phyloP scores from a whole-genome alignment of 208 protist species.

The Phytomonas francai region DNA sequence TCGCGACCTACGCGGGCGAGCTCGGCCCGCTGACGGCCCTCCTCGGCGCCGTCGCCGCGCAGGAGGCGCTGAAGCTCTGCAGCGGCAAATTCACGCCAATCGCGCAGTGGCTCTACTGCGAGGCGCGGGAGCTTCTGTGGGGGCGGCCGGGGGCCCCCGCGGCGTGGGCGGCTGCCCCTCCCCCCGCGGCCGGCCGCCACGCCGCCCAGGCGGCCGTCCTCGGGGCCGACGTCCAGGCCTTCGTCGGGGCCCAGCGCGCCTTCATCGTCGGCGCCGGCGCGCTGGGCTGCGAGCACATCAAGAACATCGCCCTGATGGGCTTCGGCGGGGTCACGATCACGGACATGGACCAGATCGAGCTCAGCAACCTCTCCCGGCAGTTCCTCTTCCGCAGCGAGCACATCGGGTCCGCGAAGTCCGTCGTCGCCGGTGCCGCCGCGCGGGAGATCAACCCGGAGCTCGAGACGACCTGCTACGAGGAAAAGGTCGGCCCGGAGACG shows the following conservation, averaged over 20 bases:
- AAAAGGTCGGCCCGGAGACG: slow-evolving; percentile 94
- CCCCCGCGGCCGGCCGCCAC: slow-evolving; percentile 67
- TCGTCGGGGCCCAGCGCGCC: slow-evolving; percentile 65
- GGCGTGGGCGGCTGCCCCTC: slow-evolving; percentile 3
- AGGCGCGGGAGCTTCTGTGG: slow-evolving; percentile 87
- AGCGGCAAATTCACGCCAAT: slow-evolving; percentile 95
- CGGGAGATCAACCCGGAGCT: slow-evolving; percentile 93
- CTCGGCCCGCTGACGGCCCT: slow-evolving; percentile 91
- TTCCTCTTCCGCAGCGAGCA: slow-evolving; percentile 98
- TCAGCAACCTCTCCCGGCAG: slow-evolving; percentile 99
- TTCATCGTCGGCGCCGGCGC: no score
- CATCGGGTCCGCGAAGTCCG: slow-evolving; percentile 94
- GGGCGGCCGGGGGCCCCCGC: slow-evolving; percentile 23
- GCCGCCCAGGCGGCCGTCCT: slow-evolving; percentile 94
- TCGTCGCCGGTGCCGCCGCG: slow-evolving; percentile 87
- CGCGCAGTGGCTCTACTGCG: slow-evolving; percentile 95
- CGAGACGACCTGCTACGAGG: slow-evolving; percentile 60
- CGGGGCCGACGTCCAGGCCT: slow-evolving; percentile 85
- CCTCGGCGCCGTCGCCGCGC: slow-evolving; percentile 92
- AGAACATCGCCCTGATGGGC: slow-evolving; percentile 98
- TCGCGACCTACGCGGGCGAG: slow-evolving; percentile 59
- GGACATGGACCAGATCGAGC: slow-evolving; percentile 99
- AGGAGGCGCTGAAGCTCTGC: slow-evolving; percentile 94
- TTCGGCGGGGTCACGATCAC: slow-evolving; percentile 93
- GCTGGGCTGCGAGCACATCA: slow-evolving; percentile 98